Evolutionary conservation across 805 yeast genomes (phyloP).

Genomic region (Ogataea methylovora): DNA sequence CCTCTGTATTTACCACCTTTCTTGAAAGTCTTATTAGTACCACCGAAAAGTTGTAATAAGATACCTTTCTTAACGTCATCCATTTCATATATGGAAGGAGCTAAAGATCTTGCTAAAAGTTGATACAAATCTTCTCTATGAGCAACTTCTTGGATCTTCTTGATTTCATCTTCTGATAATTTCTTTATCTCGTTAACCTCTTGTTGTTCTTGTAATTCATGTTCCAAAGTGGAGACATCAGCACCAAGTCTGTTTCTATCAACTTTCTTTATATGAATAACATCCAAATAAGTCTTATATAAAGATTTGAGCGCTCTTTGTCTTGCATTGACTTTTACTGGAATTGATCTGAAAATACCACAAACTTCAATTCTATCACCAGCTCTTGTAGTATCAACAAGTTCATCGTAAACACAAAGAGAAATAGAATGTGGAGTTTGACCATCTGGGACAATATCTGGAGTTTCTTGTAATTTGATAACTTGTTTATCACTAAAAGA

Average conservation of each 20-base stretch:
- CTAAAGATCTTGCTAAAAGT: slow-evolving; percentile 78
- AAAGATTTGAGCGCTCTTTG: slow-evolving; percentile 78
- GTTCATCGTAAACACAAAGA: slow-evolving; percentile 88
- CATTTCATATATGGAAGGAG: slow-evolving; percentile 95
- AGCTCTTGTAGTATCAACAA: slow-evolving; percentile 90
- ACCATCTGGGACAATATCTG: slow-evolving; percentile 95
- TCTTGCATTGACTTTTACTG: slow-evolving; percentile 80
- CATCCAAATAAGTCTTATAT: slow-evolving; percentile 91
- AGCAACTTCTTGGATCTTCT: slow-evolving; percentile 52
- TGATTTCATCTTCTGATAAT: slow-evolving; percentile 63
- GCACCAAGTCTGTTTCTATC: slow-evolving; percentile 76
- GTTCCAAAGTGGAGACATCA: slow-evolving; percentile 65
- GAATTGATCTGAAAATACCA: slow-evolving; percentile 88
- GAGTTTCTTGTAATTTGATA: slow-evolving; percentile 77
- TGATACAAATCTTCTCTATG: slow-evolving; percentile 77
- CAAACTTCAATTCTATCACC: slow-evolving; percentile 96
- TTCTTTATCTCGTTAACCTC: slow-evolving; percentile 74
- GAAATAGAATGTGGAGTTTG: slow-evolving; percentile 97
- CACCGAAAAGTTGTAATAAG: slow-evolving; percentile 87
- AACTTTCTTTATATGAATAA: slow-evolving; percentile 83
- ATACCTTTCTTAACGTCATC: slow-evolving; percentile 97
- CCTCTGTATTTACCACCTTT: slow-evolving; percentile 97
- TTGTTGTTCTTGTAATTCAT: slow-evolving; percentile 48
- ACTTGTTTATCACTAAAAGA: slow-evolving; percentile 94
- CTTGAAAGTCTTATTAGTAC: slow-evolving; percentile 78